Percentiles rank a stretch among this genome's conserved stretches.
phyloP scores from a whole-genome alignment of 257 asterid genomes.

The Dorcoceras hygrometricum region DNA sequence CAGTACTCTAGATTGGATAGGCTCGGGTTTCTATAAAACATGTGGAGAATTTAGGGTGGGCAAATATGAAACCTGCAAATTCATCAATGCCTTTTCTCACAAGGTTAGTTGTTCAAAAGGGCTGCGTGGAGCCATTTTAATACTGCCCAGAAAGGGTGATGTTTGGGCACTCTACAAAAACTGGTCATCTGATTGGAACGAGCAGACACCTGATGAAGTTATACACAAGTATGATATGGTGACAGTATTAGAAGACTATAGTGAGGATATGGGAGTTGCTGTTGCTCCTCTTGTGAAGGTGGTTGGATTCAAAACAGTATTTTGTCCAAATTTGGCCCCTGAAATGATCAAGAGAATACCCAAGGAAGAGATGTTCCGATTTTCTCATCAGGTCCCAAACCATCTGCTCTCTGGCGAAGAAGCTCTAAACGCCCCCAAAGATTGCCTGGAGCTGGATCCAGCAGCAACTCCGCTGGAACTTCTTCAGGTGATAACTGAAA shows the following conservation, averaged over 20 bases:
- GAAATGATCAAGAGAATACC: constrained; percentile 42
- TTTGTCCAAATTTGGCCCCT: constrained; percentile 48
- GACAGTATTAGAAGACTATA: constrained; percentile 52
- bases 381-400: constrained; percentile 69
- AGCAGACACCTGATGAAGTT: constrained; percentile 53
- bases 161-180: constrained; percentile 77
- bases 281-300: constrained; percentile 71
- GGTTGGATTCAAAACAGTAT: constrained; percentile 61
- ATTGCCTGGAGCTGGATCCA: constrained; percentile 78
- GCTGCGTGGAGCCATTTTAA: constrained; percentile 47
- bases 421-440: constrained; percentile 54
- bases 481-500: constrained; percentile 45
- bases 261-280: constrained; percentile 46
- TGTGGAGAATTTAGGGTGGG: constrained; percentile 81
- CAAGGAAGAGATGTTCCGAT: constrained; percentile 67
- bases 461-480: constrained; percentile 79
- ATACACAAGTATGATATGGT: constrained; percentile 69
- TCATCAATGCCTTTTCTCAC: constrained; percentile 66
- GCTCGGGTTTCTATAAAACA: constrained; percentile 68
- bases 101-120: constrained; percentile 59
- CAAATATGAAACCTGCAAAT: constrained; percentile 38
- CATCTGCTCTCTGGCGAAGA: constrained; percentile 56
- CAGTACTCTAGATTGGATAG: constrained; percentile 56
- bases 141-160: constrained; percentile 63
- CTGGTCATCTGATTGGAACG: constrained; percentile 65